These are phyloP conservation scores for Suhomyces guaymorum DNA, from an alignment of 1,139 yeast species.

Conservation along the genomic window DNA sequence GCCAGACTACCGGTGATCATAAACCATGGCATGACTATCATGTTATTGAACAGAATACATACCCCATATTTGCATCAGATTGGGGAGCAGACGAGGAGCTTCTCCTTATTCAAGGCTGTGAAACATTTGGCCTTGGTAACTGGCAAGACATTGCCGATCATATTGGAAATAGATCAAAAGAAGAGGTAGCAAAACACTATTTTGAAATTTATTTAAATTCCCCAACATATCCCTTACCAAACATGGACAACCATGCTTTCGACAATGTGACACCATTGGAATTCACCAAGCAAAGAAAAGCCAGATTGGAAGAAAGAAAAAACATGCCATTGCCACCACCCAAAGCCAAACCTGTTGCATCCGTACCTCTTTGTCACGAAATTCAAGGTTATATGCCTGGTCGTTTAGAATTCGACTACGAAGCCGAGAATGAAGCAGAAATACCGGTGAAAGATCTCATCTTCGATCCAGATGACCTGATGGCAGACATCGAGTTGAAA, in stretches of 20 bases:
- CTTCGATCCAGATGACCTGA: conserved; percentile 89
- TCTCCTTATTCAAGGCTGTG: conserved; percentile 85
- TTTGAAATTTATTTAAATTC: conserved; percentile 67
- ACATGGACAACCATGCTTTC: conserved; percentile 60
- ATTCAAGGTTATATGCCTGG: conserved; percentile 99
- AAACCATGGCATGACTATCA: conserved; percentile 93
- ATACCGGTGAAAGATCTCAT: conserved; percentile 90
- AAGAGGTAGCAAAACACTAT: conserved; percentile 87
- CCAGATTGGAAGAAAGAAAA: conserved; percentile 63
- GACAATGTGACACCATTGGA: conserved; percentile 62
- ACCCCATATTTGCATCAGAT: conserved; percentile 83
- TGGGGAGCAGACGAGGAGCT: conserved; percentile 99
- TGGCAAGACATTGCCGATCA: conserved; percentile 98
- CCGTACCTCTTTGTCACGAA: conserved; percentile 95
- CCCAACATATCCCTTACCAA: conserved; percentile 76
- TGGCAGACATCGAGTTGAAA: conserved; percentile 85
- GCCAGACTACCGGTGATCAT: conserved; percentile 77
- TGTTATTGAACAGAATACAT: conserved; percentile 91
- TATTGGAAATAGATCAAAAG: conserved; percentile 88
- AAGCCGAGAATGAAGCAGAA: conserved; percentile 96
- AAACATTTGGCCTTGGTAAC: conserved; percentile 87
- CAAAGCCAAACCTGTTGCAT: conserved; percentile 83
- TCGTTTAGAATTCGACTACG: conserved; percentile 91
- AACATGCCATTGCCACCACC: conserved; percentile 74
- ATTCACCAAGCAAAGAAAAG: conserved; percentile 67